Base-by-base conservation (phyloP, 164 flowering plant species). In the Nymphaea thermarum region DNA sequence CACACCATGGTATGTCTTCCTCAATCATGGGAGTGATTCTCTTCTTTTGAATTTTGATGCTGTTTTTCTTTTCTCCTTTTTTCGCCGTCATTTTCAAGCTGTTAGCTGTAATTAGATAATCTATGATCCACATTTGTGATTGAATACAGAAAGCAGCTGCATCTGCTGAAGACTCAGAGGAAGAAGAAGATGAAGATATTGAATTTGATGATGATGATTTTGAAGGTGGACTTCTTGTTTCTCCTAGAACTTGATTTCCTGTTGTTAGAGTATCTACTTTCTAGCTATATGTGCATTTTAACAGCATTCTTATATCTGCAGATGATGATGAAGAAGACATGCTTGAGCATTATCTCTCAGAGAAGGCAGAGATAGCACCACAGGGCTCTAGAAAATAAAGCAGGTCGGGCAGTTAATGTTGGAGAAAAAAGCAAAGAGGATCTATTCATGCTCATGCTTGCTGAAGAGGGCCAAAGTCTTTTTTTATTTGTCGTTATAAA, bases 271-370 rank as follows among this genome's bases (percentile, higher is more conserved):
- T 25, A 25, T 25, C 36, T 25, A 25, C 36, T 25, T 25, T 25
- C 36, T 25, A 25, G 36, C 36, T 25, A 25, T 25, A 25, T 25
- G 36, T 25, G 36, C 36, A 25, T 25, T 25, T 25, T 25, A 25
- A 25, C 36, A 25, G 55, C 55, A 47, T 47, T 47, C 55, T 4
- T 71, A 57, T 14, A 25, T 43, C 67, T 65, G 71, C 91, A 87
- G 99, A 84, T 85, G 99, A 84, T 85, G 99, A 91, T 77, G 99
- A 94, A 81, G 97, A 90, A 36, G 97, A 91, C 71, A 90, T 94
- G 97, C 89, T 94, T 43, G 96, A 94, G 81, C 98, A 91, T 75
- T 91, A 88, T 77, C 72, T 94, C 79, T 47, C 55, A 6, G 55
- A 47, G 55, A 47, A 12, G 55, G 7, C 55, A 47, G 55, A 47